Evolutionary conservation across 345 rosid genomes (phyloP), one percentile per base, ranked within the genome.

Genomic region (Brassica rapa): DNA sequence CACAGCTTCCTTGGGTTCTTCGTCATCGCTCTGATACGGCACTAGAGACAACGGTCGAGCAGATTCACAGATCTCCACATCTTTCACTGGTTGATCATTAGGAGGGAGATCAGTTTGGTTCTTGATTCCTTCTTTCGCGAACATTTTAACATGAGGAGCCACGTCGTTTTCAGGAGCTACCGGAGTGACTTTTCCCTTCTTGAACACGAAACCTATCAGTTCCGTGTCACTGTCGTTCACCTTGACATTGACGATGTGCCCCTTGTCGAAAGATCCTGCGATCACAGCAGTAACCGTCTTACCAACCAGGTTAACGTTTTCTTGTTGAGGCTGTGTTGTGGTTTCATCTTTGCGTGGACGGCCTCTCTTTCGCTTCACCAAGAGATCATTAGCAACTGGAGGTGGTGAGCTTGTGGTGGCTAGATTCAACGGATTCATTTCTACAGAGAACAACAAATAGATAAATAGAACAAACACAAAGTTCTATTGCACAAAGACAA

Each of bases 131-230:
- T 83, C 73, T 60, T 85, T 86, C 77, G 2, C 35, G 30, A 78
- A 69, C 94, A 89, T 91, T 77, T 75, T 84, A 61, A 65, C 91
- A 68, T 55, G 65, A 12, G 93, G 97, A 76, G 97, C 93, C 59
- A 91, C 82, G 72, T 89, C 97, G 82, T 84, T 88, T 49, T 77
- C 84, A 23, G 86, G 75, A 46, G 91, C 85, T 39, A 91, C 29
- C 1, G 90, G 92, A 71, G 33, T 56, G 49, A 82, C 80, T 71
- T 56, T 81, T 8, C 85, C 87, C 6, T 5, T 8, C 41, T 0
- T 8, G 41, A 37, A 37, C 41, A 37, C 41, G 41, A 37, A 7
- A 8, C 41, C 41, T 8, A 8, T 41, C 14, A 41, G 14, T 4
- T 41, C 11, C 14, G 49, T 87, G 59, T 88, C 87, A 27, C 81